Evolutionary conservation across 2,329 filamentous ascomycete genomes (phyloP).

Genomic region (Cercospora sojina): DNA sequence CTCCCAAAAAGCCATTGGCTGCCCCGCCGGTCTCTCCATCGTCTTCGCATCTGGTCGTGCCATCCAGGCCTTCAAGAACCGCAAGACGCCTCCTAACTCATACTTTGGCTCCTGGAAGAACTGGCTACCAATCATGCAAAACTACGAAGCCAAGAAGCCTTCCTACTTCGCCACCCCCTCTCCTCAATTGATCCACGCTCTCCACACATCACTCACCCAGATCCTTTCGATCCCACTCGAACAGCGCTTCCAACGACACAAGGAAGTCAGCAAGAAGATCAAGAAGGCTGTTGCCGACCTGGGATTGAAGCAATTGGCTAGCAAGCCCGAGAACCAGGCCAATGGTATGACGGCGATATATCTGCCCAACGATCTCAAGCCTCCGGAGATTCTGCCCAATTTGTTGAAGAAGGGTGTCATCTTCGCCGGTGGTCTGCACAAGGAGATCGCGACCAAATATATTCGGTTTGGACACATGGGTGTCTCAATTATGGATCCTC

Average conservation of each 20-base stretch:
- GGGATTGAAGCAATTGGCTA: slow-evolving; percentile 82
- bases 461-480: slow-evolving; percentile 98
- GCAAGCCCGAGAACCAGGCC: slow-evolving; percentile 84
- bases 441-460: slow-evolving; percentile 90
- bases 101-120: slow-evolving; percentile 98
- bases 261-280: slow-evolving; percentile 74
- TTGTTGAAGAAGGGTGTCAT: slow-evolving; percentile 84
- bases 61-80: slow-evolving; percentile 73
- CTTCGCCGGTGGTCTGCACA: slow-evolving; percentile 93
- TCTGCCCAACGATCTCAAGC: slow-evolving; percentile 78
- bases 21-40: slow-evolving; percentile 90
- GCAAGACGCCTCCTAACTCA: slow-evolving; percentile 77
- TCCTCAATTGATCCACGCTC: slow-evolving; percentile 86
- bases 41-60: slow-evolving; percentile 89
- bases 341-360: slow-evolving; percentile 98
- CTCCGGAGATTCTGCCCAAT: slow-evolving; percentile 79
- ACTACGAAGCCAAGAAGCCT: slow-evolving; percentile 96
- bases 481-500: slow-evolving; percentile 81
- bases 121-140: slow-evolving; percentile 97
- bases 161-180: slow-evolving; percentile 98
- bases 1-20: slow-evolving; percentile 94
- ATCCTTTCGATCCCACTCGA: slow-evolving; percentile 78
- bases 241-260: slow-evolving; percentile 80
- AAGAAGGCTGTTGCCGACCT: slow-evolving; percentile 79
- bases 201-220: slow-evolving; percentile 84